A percentile compares a stretch with the other conserved stretches of the same genome.
These are phyloP conservation scores for Tricholoma furcatifolium DNA, from an alignment of 768 basidiomycete genomes.

Conservation along the genomic window DNA sequence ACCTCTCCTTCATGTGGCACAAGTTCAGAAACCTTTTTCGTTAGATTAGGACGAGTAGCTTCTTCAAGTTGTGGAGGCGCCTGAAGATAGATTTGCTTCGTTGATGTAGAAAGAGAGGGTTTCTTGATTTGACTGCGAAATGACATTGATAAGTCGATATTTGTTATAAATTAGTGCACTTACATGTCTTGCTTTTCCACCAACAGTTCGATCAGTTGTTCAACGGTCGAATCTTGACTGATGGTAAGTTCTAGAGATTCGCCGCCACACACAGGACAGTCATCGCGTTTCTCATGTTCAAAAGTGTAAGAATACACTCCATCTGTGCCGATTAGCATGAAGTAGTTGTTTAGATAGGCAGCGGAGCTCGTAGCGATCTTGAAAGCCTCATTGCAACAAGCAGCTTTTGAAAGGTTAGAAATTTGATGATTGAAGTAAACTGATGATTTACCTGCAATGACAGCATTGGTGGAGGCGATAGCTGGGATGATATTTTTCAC, in stretches of 20 bases:
- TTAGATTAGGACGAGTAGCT: constrained; percentile 87
- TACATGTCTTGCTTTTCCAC: constrained; percentile 90
- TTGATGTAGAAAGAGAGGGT: constrained; percentile 82
- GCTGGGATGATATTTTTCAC: constrained; percentile 99
- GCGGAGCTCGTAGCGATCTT: constrained; percentile 97
- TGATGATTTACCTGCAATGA: constrained; percentile 76
- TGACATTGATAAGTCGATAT: constrained; percentile 2
- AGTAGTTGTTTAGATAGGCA: constrained; percentile 94
- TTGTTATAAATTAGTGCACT: constrained; percentile 25
- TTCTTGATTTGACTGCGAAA: constrained; percentile 87
- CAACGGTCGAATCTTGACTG: constrained; percentile 73
- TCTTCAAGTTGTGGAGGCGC: constrained; percentile 90
- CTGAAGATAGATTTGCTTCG: constrained; percentile 85
- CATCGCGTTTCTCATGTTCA: constrained; percentile 86
- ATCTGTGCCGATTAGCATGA: constrained; percentile 97
- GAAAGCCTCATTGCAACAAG: constrained; percentile 99
- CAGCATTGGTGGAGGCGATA: constrained; percentile 97
- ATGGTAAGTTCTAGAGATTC: constrained; percentile 77
- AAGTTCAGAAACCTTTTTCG: constrained; percentile 82
- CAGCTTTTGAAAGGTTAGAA: constrained; percentile 49
- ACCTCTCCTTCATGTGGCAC: constrained; percentile 76
- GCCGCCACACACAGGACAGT: constrained; percentile 98
- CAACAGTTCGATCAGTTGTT: constrained; percentile 84
- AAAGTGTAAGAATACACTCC: constrained; percentile 97
- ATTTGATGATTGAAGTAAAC: neutral